Conservation (phyloP, 768 basidiomycete genomes). For the Lyophyllum decastes region DNA sequence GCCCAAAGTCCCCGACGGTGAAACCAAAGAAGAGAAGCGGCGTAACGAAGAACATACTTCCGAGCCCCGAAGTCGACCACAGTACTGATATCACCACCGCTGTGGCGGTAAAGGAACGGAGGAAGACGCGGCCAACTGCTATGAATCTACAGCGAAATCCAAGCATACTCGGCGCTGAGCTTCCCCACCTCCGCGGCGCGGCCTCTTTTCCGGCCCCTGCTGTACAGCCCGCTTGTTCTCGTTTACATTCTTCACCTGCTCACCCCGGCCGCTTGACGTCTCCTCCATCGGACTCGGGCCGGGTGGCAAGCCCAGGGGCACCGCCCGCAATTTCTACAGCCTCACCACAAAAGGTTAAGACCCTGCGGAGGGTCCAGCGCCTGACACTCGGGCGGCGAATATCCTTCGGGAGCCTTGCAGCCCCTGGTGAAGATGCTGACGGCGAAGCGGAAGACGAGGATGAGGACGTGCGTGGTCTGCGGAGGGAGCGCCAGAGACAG, state of each 20-base stretch:
- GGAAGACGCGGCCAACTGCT: conserved; percentile 28
- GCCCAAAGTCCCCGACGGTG: conserved; percentile 28
- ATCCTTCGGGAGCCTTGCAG: conserved; percentile 58
- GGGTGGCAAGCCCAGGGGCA: conserved; percentile 7
- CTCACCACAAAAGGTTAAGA: conserved; percentile 35
- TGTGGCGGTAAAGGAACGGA: not conserved
- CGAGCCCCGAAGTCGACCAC: not conserved
- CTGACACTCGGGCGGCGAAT: conserved; percentile 56
- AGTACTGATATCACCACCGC: not conserved
- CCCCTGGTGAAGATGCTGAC: conserved; percentile 39
- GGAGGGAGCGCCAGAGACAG: conserved; percentile 11
- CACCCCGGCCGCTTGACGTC: conserved; percentile 7
- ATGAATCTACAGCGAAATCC: conserved; percentile 62
- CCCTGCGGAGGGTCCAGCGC: conserved; percentile 52
- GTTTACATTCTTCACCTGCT: conserved; percentile 13
- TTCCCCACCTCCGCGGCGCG: conserved; percentile 42
- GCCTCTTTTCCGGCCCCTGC: conserved; percentile 11
- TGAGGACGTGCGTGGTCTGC: conserved; percentile 27
- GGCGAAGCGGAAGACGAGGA: conserved; percentile 33
- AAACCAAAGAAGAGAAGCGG: conserved; percentile 16
- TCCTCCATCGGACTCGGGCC: not conserved
- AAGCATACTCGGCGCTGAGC: conserved; percentile 67
- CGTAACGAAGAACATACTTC: not conserved
- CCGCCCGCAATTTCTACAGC: conserved; percentile 7
- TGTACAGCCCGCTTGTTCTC: conserved; percentile 10